Evolutionary conservation across 1,139 yeast genomes (phyloP).

Genomic region (Saccharomycopsis phalli): DNA sequence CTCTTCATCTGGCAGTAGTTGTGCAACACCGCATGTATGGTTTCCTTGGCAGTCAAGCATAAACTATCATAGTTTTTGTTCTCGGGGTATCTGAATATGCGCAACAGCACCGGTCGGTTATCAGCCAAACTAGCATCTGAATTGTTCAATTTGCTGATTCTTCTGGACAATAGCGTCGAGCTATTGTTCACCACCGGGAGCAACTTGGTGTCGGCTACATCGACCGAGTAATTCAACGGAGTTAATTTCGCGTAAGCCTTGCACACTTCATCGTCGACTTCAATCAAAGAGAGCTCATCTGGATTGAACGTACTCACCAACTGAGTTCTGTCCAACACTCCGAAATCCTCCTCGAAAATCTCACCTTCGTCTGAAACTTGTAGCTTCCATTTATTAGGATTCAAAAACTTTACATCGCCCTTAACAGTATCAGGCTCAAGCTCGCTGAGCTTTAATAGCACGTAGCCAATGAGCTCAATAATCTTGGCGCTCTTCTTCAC

Average conservation of each 20-base stretch:
- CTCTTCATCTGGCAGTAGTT: constrained; percentile 10
- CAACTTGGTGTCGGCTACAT: constrained; percentile 23
- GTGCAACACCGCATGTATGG: constrained; percentile 3
- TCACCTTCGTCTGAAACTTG: constrained; percentile 74
- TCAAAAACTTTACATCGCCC: constrained; percentile 23
- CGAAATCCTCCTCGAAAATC: constrained; percentile 65
- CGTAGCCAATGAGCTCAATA: constrained; percentile 57
- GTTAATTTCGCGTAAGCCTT: constrained; percentile 34
- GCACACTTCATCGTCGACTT: constrained; percentile 32
- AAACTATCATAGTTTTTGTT: constrained; percentile 7
- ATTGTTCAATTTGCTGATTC: constrained; percentile 5
- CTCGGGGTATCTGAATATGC: constrained; percentile 14
- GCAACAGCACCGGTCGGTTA: constrained; percentile 3
- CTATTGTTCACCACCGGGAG: not conserved
- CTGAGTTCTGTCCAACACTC: constrained; percentile 52
- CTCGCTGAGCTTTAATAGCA: constrained; percentile 33
- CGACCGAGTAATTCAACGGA: constrained; percentile 44
- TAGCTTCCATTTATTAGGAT: constrained; percentile 61
- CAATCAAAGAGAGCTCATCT: constrained; percentile 55
- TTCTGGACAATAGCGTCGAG: constrained; percentile 4
- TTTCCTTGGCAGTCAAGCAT: constrained; percentile 1
- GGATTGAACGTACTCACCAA: constrained; percentile 52
- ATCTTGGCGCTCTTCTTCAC: constrained; percentile 42
- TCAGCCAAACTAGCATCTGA: constrained; percentile 9
- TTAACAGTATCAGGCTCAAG: constrained; percentile 20